These are phyloP conservation scores for Phytophthora meadii DNA, from an alignment of 352 stramenopile genomes.

Conservation along the genomic window DNA sequence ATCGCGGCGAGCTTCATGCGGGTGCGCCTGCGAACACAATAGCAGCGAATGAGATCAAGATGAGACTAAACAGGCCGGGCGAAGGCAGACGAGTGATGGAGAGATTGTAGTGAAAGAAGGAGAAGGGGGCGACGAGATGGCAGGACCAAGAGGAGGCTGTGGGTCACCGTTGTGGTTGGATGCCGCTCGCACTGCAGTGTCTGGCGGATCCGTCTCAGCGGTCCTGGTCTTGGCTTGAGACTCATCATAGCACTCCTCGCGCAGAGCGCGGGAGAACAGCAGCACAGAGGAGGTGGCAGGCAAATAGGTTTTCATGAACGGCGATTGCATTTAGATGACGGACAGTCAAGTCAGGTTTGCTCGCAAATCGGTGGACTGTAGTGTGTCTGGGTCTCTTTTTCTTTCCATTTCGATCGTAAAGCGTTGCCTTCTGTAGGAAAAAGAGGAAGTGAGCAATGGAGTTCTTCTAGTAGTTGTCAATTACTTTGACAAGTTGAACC, in stretches of 20 bases:
- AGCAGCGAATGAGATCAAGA: constrained; percentile 26
- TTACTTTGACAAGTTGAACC: neutral
- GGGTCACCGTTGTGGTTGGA: constrained; percentile 10
- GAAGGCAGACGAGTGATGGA: constrained; percentile 21
- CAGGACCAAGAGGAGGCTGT: constrained; percentile 14
- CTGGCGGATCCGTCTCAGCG: constrained; percentile 8
- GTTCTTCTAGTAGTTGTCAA: constrained; percentile 1
- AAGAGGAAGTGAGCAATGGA: neutral
- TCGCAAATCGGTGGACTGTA: constrained; percentile 17
- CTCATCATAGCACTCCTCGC: constrained; percentile 21
- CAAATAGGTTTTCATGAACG: constrained; percentile 43
- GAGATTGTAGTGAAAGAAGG: constrained; percentile 13
- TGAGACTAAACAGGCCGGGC: constrained; percentile 21
- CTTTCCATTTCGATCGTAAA: constrained; percentile 7
- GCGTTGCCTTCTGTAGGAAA: constrained; percentile 1
- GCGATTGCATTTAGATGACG: constrained; percentile 48
- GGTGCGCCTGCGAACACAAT: constrained; percentile 20
- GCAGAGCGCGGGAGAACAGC: constrained; percentile 20
- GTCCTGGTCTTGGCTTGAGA: constrained; percentile 16
- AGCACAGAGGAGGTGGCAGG: constrained; percentile 24
- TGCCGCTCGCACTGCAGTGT: constrained; percentile 7
- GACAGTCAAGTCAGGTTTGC: constrained; percentile 20
- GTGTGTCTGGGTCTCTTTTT: constrained; percentile 14
- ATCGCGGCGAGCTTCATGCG: constrained; percentile 15
- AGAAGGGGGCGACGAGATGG: constrained; percentile 8